Evolutionary conservation across 768 basidiomycete genomes (phyloP).

Genomic region (Agaricus sinodeliciosus): DNA sequence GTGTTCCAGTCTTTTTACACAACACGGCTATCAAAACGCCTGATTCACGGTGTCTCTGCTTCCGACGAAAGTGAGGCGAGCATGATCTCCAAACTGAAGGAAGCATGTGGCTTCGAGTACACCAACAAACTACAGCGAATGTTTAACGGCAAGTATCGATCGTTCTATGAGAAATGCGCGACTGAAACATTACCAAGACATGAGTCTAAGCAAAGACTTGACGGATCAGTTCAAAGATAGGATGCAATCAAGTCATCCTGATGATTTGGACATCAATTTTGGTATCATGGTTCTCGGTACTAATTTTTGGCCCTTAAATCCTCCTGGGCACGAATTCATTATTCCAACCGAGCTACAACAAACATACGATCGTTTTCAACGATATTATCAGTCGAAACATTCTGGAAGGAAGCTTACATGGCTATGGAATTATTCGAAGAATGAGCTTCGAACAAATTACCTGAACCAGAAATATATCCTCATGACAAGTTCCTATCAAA

Average conservation of each 20-base stretch:
- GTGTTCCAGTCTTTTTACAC: slow-evolving; percentile 98
- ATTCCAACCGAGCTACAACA: slow-evolving; percentile 84
- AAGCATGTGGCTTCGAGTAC: slow-evolving; percentile 94
- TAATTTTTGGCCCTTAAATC: slow-evolving; percentile 91
- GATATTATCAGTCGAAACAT: slow-evolving; percentile 91
- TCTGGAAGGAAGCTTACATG: slow-evolving; percentile 94
- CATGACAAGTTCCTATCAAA: slow-evolving; percentile 93
- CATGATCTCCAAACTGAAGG: slow-evolving; percentile 98
- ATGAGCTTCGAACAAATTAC: slow-evolving; percentile 92
- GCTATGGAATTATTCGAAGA: slow-evolving; percentile 98
- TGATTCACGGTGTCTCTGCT: slow-evolving; percentile 85
- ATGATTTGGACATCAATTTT: slow-evolving; percentile 86
- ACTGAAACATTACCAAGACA: slow-evolving; percentile 47
- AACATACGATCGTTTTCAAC: slow-evolving; percentile 86
- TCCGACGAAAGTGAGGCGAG: slow-evolving; percentile 95
- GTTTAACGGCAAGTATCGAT: slow-evolving; percentile 70
- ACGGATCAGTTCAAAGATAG: slow-evolving; percentile 93
- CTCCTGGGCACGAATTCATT: slow-evolving; percentile 78
- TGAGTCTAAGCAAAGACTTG: slow-evolving; percentile 91
- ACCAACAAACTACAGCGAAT: slow-evolving; percentile 94
- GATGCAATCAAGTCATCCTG: slow-evolving; percentile 74
- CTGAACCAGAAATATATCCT: slow-evolving; percentile 92
- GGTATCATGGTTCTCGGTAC: slow-evolving; percentile 91
- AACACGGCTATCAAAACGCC: slow-evolving; percentile 86
- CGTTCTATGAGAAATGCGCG: neutral